phyloP scores from a whole-genome alignment of 129 eudicot genomes.

The Deinandra increscens region DNA sequence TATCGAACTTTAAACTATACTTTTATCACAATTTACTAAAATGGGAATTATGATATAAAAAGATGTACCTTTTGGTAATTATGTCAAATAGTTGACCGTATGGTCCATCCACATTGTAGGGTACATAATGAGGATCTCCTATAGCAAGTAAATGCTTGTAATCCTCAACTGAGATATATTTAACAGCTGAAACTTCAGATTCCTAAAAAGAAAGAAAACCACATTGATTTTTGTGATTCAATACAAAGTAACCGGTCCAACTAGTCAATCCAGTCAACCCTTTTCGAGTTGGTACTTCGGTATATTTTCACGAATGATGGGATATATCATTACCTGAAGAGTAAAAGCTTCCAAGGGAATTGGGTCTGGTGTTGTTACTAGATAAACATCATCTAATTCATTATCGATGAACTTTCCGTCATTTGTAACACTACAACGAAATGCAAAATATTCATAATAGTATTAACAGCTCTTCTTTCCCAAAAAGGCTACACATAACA shows the following conservation, averaged over 20 bases:
- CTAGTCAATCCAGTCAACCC: conserved; percentile 5
- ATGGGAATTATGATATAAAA: conserved; percentile 2
- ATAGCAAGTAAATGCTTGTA: conserved; percentile 64
- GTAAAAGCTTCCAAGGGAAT: conserved; percentile 95
- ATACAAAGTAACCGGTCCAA: background rate
- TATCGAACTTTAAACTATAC: background rate
- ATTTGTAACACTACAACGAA: conserved; percentile 69
- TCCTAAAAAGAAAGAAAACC: conserved; percentile 45
- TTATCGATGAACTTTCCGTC: conserved; percentile 79
- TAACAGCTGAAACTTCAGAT: conserved; percentile 95
- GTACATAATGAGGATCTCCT: conserved; percentile 73
- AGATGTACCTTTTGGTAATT: conserved; percentile 59
- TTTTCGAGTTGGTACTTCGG: background rate
- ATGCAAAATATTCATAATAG: conserved; percentile 18
- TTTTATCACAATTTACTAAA: background rate
- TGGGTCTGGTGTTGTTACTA: conserved; percentile 80
- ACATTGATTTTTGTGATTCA: conserved; percentile 14
- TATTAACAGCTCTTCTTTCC: background rate
- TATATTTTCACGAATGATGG: background rate
- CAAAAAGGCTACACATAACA: background rate
- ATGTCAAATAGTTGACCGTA: conserved; percentile 82
- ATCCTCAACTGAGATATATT: conserved; percentile 70
- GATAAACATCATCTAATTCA: conserved; percentile 87
- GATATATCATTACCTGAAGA: conserved; percentile 61
- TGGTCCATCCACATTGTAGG: conserved; percentile 65